Percentiles rank a stretch among this genome's conserved stretches.
These are phyloP conservation scores for Leucosporidium yakuticum DNA, from an alignment of 768 basidiomycete genomes.

Conservation along the genomic window DNA sequence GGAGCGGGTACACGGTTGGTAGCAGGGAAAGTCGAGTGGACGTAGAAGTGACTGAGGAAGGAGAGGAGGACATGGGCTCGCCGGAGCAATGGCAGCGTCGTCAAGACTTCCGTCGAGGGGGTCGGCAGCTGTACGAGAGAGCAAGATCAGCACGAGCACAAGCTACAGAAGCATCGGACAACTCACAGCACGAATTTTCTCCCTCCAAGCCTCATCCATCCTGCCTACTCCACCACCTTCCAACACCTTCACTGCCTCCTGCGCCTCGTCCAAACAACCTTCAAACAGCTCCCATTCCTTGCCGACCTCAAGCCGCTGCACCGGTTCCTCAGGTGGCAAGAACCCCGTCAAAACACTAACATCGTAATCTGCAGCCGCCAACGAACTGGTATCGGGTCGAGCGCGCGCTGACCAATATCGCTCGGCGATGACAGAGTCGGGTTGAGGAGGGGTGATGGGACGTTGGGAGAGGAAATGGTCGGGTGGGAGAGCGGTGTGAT, in stretches of 20 bases:
- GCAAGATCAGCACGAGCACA: neutral
- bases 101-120: conserved; percentile 14
- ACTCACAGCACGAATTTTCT: conserved; percentile 59
- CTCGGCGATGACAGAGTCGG: conserved; percentile 6
- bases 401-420: conserved; percentile 10
- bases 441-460: conserved; percentile 20
- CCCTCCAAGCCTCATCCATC: conserved; percentile 64
- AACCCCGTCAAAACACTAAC: conserved; percentile 87
- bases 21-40: conserved; percentile 49
- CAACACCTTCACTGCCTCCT: conserved; percentile 58
- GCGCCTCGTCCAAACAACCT: conserved; percentile 41
- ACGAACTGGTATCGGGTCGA: conserved; percentile 55
- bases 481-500: conserved; percentile 25
- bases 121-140: conserved; percentile 25
- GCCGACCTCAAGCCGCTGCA: conserved; percentile 62
- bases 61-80: conserved; percentile 84
- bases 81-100: conserved; percentile 56
- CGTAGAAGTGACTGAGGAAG: conserved; percentile 84
- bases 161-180: neutral
- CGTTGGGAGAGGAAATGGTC: conserved; percentile 38
- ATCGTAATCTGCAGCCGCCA: conserved; percentile 82
- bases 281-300: conserved; percentile 19
- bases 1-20: conserved; percentile 56
- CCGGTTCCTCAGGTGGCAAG: conserved; percentile 71
- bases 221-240: conserved; percentile 51